A percentile compares a stretch with the other conserved stretches of the same genome.
Evolutionary conservation across 768 basidiomycete species (phyloP).

Genomic region (Peribolospora kevripleyi): DNA sequence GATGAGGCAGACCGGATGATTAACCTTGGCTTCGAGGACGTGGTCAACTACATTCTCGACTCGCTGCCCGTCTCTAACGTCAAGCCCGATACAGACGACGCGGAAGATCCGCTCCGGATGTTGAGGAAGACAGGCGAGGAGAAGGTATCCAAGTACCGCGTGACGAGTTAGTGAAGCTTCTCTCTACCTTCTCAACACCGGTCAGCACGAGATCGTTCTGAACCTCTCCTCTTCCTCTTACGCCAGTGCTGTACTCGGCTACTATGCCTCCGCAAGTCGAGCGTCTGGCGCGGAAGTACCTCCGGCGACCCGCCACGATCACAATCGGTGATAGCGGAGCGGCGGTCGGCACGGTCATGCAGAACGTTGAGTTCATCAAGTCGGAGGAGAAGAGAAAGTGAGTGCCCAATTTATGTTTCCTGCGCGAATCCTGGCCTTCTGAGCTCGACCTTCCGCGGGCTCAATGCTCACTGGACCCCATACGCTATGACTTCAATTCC

Average conservation of each 20-base stretch:
- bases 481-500: slow-evolving; percentile 4
- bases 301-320: slow-evolving; percentile 74
- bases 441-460: neutral
- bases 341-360: slow-evolving; percentile 94
- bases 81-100: slow-evolving; percentile 49
- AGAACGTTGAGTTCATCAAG: slow-evolving; percentile 71
- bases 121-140: slow-evolving; percentile 30
- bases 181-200: too few relatives aligned
- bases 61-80: slow-evolving; percentile 65
- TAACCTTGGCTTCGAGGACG: slow-evolving; percentile 82
- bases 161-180: slow-evolving; percentile 27
- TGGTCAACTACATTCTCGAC: slow-evolving; percentile 83
- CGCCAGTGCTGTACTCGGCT: slow-evolving; percentile 44
- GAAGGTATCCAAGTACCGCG: slow-evolving; percentile 32
- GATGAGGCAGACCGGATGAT: slow-evolving; percentile 99
- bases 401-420: slow-evolving; percentile 15
- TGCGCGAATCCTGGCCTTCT: neutral
- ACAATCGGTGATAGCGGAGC: slow-evolving; percentile 96
- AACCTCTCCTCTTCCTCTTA: slow-evolving; percentile 1
- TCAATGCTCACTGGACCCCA: neutral
- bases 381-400: slow-evolving; percentile 95
- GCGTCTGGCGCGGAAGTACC: slow-evolving; percentile 64
- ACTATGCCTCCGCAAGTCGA: slow-evolving; percentile 28
- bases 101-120: slow-evolving; percentile 44
- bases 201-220: too few relatives aligned